phyloP scores from a whole-genome alignment of 2,329 filamentous ascomycete genomes.

The Cladophialophora exuberans region DNA sequence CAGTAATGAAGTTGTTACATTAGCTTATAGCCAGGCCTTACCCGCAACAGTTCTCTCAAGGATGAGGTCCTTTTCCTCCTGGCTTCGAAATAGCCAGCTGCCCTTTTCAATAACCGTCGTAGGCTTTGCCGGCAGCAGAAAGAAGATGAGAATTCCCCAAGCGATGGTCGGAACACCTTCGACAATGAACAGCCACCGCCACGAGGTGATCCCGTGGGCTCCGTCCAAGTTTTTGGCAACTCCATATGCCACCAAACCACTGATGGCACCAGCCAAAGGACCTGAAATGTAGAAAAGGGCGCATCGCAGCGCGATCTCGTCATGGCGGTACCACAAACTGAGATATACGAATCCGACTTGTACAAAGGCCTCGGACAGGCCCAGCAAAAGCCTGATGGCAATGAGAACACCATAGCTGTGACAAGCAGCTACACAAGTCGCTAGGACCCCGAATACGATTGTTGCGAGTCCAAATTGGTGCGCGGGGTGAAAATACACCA shows the following conservation, averaged over 20 bases:
- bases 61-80: constrained; percentile 3
- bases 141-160: constrained; percentile 58
- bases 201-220: constrained; percentile 70
- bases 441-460: constrained; percentile 14
- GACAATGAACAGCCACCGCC: constrained; percentile 64
- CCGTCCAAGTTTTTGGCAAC: constrained; percentile 63
- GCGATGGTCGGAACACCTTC: constrained; percentile 10
- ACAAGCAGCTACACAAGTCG: background rate
- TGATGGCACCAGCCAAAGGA: constrained; percentile 71
- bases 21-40: no score
- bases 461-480: background rate
- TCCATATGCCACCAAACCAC: constrained; percentile 65
- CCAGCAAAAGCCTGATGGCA: constrained; percentile 13
- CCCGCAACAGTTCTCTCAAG: background rate
- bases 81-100: background rate
- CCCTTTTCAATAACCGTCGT: constrained; percentile 10
- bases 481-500: constrained; percentile 3
- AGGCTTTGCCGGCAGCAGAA: constrained; percentile 60
- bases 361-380: constrained; percentile 15
- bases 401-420: constrained; percentile 12
- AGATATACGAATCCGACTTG: constrained; percentile 11
- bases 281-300: constrained; percentile 24
- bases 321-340: constrained; percentile 13
- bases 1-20: no score
- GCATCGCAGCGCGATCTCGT: constrained; percentile 6